Evolutionary conservation across 2,329 filamentous ascomycete species (phyloP), one percentile per base, ranked within the genome.

Genomic region (Teratosphaeria gauchensis): DNA sequence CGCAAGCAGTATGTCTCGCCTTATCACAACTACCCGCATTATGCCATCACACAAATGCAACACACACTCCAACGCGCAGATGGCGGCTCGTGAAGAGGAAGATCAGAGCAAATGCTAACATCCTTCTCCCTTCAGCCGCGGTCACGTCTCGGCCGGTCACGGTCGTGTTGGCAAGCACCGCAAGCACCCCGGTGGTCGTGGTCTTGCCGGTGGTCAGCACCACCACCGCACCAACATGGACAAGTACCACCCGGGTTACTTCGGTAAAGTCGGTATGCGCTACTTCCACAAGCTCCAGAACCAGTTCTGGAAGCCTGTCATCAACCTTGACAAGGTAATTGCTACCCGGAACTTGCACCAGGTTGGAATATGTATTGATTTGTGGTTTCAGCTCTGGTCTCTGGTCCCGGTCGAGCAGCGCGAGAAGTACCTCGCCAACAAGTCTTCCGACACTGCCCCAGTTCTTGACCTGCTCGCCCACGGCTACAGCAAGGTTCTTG

Each of bases 141-240:
- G 92, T 80, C 90, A 99, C 83, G 94, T 99, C 77, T 95, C 89
- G 76, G 90, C 91, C 84, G 94, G 94, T 84, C 87, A 97, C 80
- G 92, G 94, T 84, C 92, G 92, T 86, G 80, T 97, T 77, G 94
- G 94, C 79, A 97, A 97, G 89, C 92, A 96, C 88, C 84, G 94
- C 77, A 97, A 99, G 76, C 83, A 86, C 73, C 85, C 85, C 74
- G 84, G 85, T 84, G 85, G 83, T 83, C 84, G 84, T 76, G 84
- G 85, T 86, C 89, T 89, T 81, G 94, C 94, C 78, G 92, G 94
- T 95, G 92, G 92, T 85, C 90, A 96, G 83, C 94, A 99, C 84
- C 94, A 99, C 83, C 90, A 95, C 86, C 81, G 90, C 70, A 95
- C 90, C 75, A 95, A 95, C 82, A 82, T 91, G 73, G 87, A 90